These are phyloP conservation scores for Yamadazyma jaroonii DNA, from an alignment of 1,139 yeast genomes.

Conservation along the genomic window DNA sequence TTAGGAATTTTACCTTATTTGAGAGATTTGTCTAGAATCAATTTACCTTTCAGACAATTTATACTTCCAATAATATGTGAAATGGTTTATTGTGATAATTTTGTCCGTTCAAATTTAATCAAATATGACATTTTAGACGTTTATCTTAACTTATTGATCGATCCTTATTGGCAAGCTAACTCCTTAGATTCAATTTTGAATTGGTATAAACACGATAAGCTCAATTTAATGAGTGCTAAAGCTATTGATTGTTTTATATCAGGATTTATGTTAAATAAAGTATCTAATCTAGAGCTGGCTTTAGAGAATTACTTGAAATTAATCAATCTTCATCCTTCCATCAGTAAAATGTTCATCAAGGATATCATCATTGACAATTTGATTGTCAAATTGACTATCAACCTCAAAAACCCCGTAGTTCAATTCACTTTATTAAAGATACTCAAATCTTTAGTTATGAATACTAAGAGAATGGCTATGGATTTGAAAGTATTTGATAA, in stretches of 20 bases:
- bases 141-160: conserved; percentile 48
- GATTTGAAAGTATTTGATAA: conserved; percentile 4
- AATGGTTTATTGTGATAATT: conserved; percentile 48
- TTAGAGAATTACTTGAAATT: conserved; percentile 39
- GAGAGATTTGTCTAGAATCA: conserved; percentile 41
- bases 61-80: conserved; percentile 64
- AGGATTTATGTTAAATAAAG: conserved; percentile 39
- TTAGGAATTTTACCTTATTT: conserved; percentile 55
- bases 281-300: conserved; percentile 41
- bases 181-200: conserved; percentile 56
- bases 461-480: not conserved
- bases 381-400: conserved; percentile 22
- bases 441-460: conserved; percentile 21
- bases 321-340: conserved; percentile 18
- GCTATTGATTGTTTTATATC: conserved; percentile 33
- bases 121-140: conserved; percentile 42
- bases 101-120: conserved; percentile 37
- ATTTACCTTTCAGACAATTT: conserved; percentile 57
- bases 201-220: conserved; percentile 35
- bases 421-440: conserved; percentile 36
- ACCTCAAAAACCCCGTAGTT: conserved; percentile 35
- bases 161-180: conserved; percentile 70
- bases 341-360: conserved; percentile 25
- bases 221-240: conserved; percentile 22
- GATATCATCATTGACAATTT: conserved; percentile 28